These are phyloP conservation scores for Starmerella khaoyaiensis DNA, from an alignment of 805 yeast genomes.

Conservation along the genomic window DNA sequence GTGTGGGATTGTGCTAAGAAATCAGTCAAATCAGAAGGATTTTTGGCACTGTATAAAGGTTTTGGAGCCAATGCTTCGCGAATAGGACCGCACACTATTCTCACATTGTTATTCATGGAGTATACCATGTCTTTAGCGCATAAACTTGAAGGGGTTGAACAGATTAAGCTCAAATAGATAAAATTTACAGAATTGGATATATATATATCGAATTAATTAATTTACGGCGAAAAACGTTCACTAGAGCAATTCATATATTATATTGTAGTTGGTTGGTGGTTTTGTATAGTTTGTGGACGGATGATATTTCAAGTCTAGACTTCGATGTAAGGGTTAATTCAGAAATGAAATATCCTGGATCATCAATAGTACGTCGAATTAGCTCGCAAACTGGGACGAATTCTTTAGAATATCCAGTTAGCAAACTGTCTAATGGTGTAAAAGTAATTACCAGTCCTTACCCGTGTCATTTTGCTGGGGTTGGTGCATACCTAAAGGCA, in stretches of 20 bases:
- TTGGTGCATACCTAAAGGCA: constrained; percentile 80
- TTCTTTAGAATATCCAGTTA: constrained; percentile 13
- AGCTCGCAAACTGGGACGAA: constrained; percentile 1
- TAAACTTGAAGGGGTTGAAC: constrained; percentile 31
- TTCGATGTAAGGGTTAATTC: background rate
- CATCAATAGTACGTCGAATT: background rate
- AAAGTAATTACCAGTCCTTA: constrained; percentile 71
- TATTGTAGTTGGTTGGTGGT: no score
- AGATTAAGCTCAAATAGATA: no score
- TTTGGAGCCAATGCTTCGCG: constrained; percentile 85
- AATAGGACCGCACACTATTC: constrained; percentile 87
- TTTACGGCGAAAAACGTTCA: no score
- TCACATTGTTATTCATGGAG: constrained; percentile 86
- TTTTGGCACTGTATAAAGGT: constrained; percentile 81
- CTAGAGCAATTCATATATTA: no score
- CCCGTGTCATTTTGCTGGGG: constrained; percentile 82
- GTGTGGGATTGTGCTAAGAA: constrained; percentile 81
- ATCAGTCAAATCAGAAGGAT: constrained; percentile 75
- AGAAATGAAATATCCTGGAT: background rate
- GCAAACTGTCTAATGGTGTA: constrained; percentile 57
- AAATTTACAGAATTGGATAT: no score
- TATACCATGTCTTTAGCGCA: constrained; percentile 63
- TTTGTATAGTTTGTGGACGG: no score
- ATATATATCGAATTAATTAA: no score
- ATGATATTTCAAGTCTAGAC: no score